Evolutionary conservation across 1,284 basidiomycete species (phyloP).

Genomic region (Sanghuangporus sanghuang): DNA sequence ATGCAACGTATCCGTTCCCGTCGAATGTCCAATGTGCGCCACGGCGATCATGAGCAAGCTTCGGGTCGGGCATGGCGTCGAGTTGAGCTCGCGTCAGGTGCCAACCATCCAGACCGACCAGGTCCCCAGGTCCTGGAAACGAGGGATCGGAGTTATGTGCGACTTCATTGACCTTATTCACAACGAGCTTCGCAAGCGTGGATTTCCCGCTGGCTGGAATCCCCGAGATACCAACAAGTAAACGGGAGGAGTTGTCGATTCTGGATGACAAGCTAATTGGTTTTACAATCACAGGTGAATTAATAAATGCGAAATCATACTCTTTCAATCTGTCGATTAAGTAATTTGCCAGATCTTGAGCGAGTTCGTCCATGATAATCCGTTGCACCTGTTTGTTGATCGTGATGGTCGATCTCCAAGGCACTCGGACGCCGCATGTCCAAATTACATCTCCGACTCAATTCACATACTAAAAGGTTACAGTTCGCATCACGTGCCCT

Average conservation of each 20-base stretch:
- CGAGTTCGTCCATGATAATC: slow-evolving; percentile 1
- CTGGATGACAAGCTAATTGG: neutral
- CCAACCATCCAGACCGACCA: slow-evolving; percentile 84
- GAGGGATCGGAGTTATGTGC: slow-evolving; percentile 1
- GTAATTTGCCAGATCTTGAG: slow-evolving; percentile 5
- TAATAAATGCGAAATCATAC: neutral
- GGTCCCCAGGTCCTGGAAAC: slow-evolving; percentile 35
- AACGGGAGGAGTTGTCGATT: slow-evolving; percentile 32
- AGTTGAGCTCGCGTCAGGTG: slow-evolving; percentile 68
- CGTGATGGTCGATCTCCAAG: neutral
- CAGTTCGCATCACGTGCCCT: too few species aligned
- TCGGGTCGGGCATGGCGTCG: slow-evolving; percentile 63
- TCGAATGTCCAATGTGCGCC: slow-evolving; percentile 79
- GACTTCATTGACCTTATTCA: slow-evolving; percentile 39
- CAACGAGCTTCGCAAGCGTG: slow-evolving; percentile 56
- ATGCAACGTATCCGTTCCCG: slow-evolving; percentile 56
- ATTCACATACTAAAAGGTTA: too few species aligned
- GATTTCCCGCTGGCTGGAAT: slow-evolving; percentile 86
- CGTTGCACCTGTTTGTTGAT: neutral
- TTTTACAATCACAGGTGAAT: neutral
- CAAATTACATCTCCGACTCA: too few species aligned
- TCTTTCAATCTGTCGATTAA: slow-evolving; percentile 8
- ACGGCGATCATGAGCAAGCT: slow-evolving; percentile 62
- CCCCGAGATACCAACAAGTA: slow-evolving; percentile 74
- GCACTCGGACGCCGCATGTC: too few species aligned